Evolutionary conservation across 148 eudicot species (phyloP).

Genomic region (Chenopodium album): DNA sequence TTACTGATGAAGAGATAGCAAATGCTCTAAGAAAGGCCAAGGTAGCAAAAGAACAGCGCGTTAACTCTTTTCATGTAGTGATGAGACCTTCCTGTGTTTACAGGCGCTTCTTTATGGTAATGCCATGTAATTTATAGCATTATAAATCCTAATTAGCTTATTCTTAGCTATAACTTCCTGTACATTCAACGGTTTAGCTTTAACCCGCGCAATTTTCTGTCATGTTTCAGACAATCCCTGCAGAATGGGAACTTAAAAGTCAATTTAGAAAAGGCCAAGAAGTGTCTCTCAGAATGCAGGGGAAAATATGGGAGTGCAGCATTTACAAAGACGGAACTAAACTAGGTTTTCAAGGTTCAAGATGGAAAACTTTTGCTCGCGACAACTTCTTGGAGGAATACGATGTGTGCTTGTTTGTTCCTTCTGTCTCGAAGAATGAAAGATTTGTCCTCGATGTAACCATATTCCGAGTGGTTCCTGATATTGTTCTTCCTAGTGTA

Average conservation of each 20-base stretch:
- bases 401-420: background rate
- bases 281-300: background rate
- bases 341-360: constrained; percentile 19
- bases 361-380: background rate
- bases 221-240: background rate
- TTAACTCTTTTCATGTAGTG: constrained; percentile 20
- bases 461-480: constrained; percentile 44
- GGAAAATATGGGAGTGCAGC: background rate
- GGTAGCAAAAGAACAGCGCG: constrained; percentile 5
- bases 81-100: constrained; percentile 39
- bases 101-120: constrained; percentile 45
- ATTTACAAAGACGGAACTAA: background rate
- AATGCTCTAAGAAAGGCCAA: constrained; percentile 30
- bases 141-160: background rate
- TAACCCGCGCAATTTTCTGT: background rate
- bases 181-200: background rate
- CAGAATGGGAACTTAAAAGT: too few relatives aligned
- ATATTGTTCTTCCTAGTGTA: constrained; percentile 11
- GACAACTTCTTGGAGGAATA: background rate
- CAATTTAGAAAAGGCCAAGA: background rate
- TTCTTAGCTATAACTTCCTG: background rate
- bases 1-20: constrained; percentile 30
- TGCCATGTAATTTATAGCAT: background rate
- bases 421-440: background rate
- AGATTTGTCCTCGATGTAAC: constrained; percentile 30